Evolutionary conservation across 2,329 filamentous ascomycete genomes (phyloP).

Genomic region (Juglanconis oblonga): DNA sequence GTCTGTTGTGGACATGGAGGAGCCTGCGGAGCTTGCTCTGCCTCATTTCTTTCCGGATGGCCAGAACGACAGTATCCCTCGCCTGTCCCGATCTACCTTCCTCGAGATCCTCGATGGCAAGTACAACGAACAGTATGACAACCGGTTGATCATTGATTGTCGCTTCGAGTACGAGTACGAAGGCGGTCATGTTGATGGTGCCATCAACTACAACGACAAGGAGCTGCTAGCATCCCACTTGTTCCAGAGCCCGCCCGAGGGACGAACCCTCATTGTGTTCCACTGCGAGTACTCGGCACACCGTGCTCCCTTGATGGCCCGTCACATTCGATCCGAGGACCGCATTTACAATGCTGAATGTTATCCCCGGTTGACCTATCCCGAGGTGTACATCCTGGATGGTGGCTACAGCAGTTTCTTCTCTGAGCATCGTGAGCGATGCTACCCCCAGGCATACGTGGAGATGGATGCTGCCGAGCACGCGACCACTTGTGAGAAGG

Average conservation of each 20-base stretch:
- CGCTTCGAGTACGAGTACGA: conserved; percentile 99
- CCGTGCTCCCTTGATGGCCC: conserved; percentile 93
- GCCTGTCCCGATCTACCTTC: conserved; percentile 79
- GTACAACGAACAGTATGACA: conserved; percentile 71
- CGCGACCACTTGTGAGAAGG: conserved; percentile 87
- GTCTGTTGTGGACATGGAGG: conserved; percentile 81
- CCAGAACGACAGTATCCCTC: conserved; percentile 80
- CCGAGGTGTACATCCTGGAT: conserved; percentile 94
- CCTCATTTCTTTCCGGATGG: conserved; percentile 82
- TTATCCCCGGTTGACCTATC: conserved; percentile 89
- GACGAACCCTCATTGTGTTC: conserved; percentile 80
- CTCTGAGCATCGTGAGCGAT: conserved; percentile 70
- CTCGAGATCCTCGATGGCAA: conserved; percentile 84
- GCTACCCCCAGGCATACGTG: conserved; percentile 92
- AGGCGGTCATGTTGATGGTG: conserved; percentile 89
- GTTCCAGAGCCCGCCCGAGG: conserved; percentile 59
- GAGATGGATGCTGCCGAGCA: conserved; percentile 95
- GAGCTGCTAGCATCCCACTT: conserved; percentile 77
- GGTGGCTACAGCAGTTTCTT: conserved; percentile 97
- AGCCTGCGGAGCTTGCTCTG: conserved; percentile 67
- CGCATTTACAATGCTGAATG: conserved; percentile 78
- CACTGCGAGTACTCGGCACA: conserved; percentile 99
- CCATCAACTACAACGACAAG: conserved; percentile 96
- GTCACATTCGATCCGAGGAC: conserved; percentile 86
- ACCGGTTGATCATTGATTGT: conserved; percentile 89